Evolutionary conservation across 768 basidiomycete genomes (phyloP).

Genomic region (Cystofilobasidium ferigula): DNA sequence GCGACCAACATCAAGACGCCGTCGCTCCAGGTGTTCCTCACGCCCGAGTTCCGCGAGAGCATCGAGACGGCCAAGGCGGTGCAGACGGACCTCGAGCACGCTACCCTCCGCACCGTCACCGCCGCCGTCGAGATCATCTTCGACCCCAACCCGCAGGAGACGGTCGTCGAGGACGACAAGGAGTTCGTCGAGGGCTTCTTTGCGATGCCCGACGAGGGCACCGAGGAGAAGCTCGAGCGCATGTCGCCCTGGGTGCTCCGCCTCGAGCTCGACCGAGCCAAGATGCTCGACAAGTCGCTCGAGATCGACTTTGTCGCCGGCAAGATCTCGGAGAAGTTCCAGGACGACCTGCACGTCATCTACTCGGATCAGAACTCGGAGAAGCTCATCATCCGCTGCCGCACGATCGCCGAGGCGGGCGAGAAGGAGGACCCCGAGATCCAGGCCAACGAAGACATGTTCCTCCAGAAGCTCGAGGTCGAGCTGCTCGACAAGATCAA

Average conservation of each 20-base stretch:
- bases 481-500: slow-evolving; percentile 93
- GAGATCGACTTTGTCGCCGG: slow-evolving; percentile 90
- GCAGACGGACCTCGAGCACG: slow-evolving; percentile 85
- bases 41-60: slow-evolving; percentile 56
- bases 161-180: slow-evolving; percentile 90
- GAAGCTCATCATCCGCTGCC: slow-evolving; percentile 92
- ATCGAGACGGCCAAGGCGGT: slow-evolving; percentile 66
- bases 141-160: slow-evolving; percentile 80
- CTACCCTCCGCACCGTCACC: slow-evolving; percentile 84
- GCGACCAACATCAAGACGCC: slow-evolving; percentile 98
- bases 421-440: slow-evolving; percentile 61
- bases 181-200: slow-evolving; percentile 98
- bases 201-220: slow-evolving; percentile 94
- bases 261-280: slow-evolving; percentile 87
- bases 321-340: slow-evolving; percentile 86
- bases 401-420: slow-evolving; percentile 62
- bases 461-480: slow-evolving; percentile 88
- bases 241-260: slow-evolving; percentile 97
- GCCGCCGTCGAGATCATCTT: slow-evolving; percentile 96
- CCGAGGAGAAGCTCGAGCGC: slow-evolving; percentile 75
- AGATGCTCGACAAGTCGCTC: slow-evolving; percentile 95
- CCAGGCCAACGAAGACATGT: slow-evolving; percentile 72
- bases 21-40: slow-evolving; percentile 81
- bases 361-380: slow-evolving; percentile 99
- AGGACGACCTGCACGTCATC: slow-evolving; percentile 91